Conservation (phyloP, 2,329 filamentous ascomycete genomes). For the Colletotrichum agaves region DNA sequence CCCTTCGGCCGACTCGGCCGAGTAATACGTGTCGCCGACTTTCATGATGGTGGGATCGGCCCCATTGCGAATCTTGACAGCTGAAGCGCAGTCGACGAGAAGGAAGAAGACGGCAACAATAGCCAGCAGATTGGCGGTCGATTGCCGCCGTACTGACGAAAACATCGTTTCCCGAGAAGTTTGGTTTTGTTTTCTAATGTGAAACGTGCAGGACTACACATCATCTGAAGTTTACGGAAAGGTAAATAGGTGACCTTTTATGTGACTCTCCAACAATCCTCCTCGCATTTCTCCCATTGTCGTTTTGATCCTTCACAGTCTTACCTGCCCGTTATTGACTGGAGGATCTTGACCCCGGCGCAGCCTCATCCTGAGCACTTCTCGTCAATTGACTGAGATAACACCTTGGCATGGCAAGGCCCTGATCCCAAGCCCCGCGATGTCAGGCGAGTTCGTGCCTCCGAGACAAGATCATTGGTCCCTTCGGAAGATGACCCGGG, state of each 20-base stretch:
- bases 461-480: neutral
- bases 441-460: neutral
- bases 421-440: too few relatives aligned
- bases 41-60: slow-evolving; percentile 40
- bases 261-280: too few relatives aligned
- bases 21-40: slow-evolving; percentile 40
- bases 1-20: slow-evolving; percentile 40
- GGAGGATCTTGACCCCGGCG: too few relatives aligned
- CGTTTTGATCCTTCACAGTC: too few relatives aligned
- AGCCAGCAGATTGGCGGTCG: neutral
- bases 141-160: neutral
- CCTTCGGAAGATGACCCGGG: neutral
- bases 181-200: neutral
- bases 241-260: too few relatives aligned
- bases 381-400: too few relatives aligned
- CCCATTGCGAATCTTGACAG: slow-evolving; percentile 35
- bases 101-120: slow-evolving; percentile 14
- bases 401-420: too few relatives aligned
- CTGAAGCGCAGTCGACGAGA: slow-evolving; percentile 28
- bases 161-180: neutral
- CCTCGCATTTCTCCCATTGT: too few relatives aligned
- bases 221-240: neutral
- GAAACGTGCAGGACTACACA: neutral
- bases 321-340: too few relatives aligned
- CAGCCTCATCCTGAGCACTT: too few relatives aligned